These are phyloP conservation scores for Ophiosphaerella herpotricha DNA, from an alignment of 2,329 filamentous ascomycete species.

Conservation along the genomic window DNA sequence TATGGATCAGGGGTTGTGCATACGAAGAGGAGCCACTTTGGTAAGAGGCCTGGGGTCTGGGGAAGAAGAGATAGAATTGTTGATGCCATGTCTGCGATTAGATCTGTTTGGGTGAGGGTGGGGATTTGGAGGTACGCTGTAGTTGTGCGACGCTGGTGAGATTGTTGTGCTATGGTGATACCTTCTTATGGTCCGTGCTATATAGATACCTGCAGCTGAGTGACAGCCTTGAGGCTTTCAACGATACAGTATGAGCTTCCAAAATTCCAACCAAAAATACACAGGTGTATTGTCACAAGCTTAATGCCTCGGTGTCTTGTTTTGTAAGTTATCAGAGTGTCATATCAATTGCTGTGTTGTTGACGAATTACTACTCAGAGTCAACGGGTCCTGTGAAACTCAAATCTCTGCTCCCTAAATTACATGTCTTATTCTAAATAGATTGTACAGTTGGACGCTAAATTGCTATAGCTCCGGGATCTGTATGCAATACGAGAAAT, in stretches of 20 bases:
- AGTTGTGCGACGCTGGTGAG: not conserved
- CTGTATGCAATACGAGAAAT: not conserved
- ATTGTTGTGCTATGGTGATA: not conserved
- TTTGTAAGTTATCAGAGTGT: too few relatives aligned
- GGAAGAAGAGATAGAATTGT: slow-evolving; percentile 50
- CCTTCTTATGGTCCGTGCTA: not conserved
- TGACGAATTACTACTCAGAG: not conserved
- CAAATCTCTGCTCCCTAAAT: too few relatives aligned
- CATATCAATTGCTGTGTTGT: too few relatives aligned
- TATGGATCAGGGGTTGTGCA: slow-evolving; percentile 20
- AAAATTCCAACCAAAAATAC: too few relatives aligned
- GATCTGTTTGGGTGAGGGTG: not conserved
- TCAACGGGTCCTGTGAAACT: not conserved
- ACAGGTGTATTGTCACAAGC: too few relatives aligned
- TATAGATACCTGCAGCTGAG: too few relatives aligned
- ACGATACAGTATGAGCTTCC: too few relatives aligned
- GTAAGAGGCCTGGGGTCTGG: slow-evolving; percentile 57
- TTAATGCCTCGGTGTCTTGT: not conserved
- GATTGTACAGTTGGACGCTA: too few relatives aligned
- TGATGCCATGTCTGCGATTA: slow-evolving; percentile 29
- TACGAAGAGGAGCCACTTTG: slow-evolving; percentile 70
- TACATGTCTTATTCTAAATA: not conserved
- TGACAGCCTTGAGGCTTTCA: too few relatives aligned
- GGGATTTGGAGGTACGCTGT: not conserved
- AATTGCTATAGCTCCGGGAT: too few relatives aligned